Base-by-base conservation (phyloP, 2,329 filamentous ascomycete genomes). In the Fusarium beomiforme region DNA sequence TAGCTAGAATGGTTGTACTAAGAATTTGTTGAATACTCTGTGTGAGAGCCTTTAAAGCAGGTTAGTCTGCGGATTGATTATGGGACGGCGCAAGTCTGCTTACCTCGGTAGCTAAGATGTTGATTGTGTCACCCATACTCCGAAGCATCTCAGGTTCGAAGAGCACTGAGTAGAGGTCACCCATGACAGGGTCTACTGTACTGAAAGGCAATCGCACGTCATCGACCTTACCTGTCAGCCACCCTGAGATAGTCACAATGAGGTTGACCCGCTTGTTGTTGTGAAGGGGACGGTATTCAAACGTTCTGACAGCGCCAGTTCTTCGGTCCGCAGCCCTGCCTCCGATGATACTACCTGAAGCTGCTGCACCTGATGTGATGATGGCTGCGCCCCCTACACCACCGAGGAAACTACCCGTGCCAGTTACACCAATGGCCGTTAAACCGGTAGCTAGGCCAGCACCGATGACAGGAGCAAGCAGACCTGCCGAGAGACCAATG, bases 121-220 rank as follows among this genome's bases (percentile, higher is more conserved):
- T 98, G 77, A 99, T 98, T 47, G 96, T 99, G 79, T 96, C 93
- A 88, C 96, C 96, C 91, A 98, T 99, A 81, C 94, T 97, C 75
- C 90, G 92, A 78, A 99, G 87, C 95, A 99, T 97, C 79, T 99
- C 96, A 6, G 96, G 97, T 81, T 99, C 96, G 95, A 96, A 99
- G 64, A 97, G 85, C 14, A 99, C 91, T 1, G 95, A 98, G 83
- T 99, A 99, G 19, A 99, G 91, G 78, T 99, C 96, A 16, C 96
- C 96, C 96, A 99, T 99, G 70, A 98, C 89, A 1, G 97, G 94
- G 80, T 99, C 95, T 10, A 99, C 92, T 0, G 97, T 99, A 83
- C 94, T 98, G 81, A 93, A 99, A 11, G 96, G 96, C 77, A 99
- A 83, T 66, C 96, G 93, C 53, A 99, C 95, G 80, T 99, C 96